Conservation (phyloP, 345 rosid species). For the Aurinia saxatilis region DNA sequence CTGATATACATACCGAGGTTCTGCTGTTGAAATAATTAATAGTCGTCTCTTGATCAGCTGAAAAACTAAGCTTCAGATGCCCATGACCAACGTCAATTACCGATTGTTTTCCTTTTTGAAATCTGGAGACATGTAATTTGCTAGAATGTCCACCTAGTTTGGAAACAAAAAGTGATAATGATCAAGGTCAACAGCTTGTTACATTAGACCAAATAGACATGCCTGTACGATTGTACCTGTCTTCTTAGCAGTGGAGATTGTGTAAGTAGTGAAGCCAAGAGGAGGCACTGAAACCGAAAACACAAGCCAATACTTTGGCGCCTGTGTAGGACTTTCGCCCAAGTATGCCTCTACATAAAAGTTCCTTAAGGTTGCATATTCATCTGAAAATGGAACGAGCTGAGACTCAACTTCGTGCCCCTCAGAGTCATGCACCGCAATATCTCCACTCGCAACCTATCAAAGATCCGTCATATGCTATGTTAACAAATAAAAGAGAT, state of each 20-base stretch:
- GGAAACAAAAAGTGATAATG: conserved; percentile 3
- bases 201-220: conserved; percentile 11
- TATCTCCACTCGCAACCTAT: conserved; percentile 59
- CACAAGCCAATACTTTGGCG: conserved; percentile 82
- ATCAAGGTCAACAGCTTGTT: conserved; percentile 12
- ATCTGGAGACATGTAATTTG: conserved; percentile 45
- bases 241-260: conserved; percentile 49
- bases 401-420: conserved; percentile 82
- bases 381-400: conserved; percentile 65
- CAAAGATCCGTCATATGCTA: neutral
- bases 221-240: conserved; percentile 41
- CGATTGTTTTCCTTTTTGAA: conserved; percentile 37
- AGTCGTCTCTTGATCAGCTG: conserved; percentile 39
- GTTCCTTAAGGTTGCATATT: conserved; percentile 46
- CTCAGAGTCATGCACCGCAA: conserved; percentile 65
- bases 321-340: conserved; percentile 44
- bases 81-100: conserved; percentile 59
- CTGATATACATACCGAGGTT: conserved; percentile 42
- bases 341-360: conserved; percentile 70
- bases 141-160: conserved; percentile 45
- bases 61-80: conserved; percentile 56
- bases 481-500: neutral
- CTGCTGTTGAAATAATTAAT: conserved; percentile 47
- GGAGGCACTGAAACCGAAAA: conserved; percentile 78
- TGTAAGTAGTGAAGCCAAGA: conserved; percentile 84